Conservation (phyloP, 2,329 filamentous ascomycete genomes). For the Tolypocladium pustulatum region DNA sequence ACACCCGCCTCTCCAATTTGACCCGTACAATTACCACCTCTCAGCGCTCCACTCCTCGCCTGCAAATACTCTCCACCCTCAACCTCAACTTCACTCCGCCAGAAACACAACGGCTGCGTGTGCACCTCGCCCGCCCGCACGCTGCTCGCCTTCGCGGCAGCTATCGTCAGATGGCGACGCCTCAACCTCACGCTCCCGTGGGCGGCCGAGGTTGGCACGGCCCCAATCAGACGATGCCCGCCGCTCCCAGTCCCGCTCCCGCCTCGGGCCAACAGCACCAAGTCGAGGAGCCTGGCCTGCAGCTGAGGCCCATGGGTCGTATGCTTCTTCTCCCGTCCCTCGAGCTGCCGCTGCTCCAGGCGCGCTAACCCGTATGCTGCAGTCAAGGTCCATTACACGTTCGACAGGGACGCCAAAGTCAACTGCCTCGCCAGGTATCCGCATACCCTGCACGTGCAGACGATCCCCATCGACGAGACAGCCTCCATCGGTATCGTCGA, state of each 20-base stretch:
- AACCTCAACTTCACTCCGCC: neutral
- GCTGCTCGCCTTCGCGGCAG: neutral
- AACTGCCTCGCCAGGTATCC: slow-evolving; percentile 84
- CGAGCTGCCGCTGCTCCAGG: slow-evolving; percentile 2
- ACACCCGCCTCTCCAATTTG: slow-evolving; percentile 25
- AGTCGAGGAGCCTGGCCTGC: slow-evolving; percentile 38
- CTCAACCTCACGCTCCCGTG: slow-evolving; percentile 20
- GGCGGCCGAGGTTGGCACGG: slow-evolving; percentile 18
- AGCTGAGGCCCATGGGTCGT: slow-evolving; percentile 58
- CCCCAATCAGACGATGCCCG: slow-evolving; percentile 17
- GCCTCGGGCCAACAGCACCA: slow-evolving; percentile 2
- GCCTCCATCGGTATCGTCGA: slow-evolving; percentile 81
- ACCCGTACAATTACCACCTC: slow-evolving; percentile 5
- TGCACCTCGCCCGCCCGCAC: neutral
- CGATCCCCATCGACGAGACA: slow-evolving; percentile 68
- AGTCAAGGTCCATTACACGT: slow-evolving; percentile 97
- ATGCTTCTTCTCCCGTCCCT: slow-evolving; percentile 24
- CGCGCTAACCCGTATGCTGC: slow-evolving; percentile 12
- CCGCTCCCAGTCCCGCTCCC: slow-evolving; percentile 11
- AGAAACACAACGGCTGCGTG: neutral
- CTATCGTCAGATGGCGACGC: slow-evolving; percentile 24
- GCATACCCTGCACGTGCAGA: slow-evolving; percentile 68
- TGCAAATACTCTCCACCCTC: slow-evolving; percentile 1
- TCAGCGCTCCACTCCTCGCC: slow-evolving; percentile 7
- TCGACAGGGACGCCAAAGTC: slow-evolving; percentile 78